Evolutionary conservation across 2,329 filamentous ascomycete genomes (phyloP).

Genomic region (Colletotrichum sp.): DNA sequence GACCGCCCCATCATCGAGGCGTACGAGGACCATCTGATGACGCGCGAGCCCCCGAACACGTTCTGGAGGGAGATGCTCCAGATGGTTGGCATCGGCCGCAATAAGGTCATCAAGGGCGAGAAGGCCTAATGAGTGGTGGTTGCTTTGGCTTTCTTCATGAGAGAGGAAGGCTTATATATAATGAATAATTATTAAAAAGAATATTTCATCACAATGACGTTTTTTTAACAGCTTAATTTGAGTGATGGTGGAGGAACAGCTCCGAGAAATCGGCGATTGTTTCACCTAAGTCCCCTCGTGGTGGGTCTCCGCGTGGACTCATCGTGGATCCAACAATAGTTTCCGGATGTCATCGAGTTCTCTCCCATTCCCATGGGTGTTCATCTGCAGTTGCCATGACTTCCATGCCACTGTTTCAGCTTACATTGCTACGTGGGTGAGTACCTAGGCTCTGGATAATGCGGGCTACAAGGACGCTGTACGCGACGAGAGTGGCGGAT

Average conservation of each 20-base stretch:
- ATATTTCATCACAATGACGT: not conserved
- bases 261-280: not conserved
- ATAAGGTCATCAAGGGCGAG: slow-evolving; percentile 23
- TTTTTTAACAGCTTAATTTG: not conserved
- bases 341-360: not conserved
- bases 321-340: not conserved
- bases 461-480: not conserved
- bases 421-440: not conserved
- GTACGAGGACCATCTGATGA: slow-evolving; percentile 48
- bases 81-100: slow-evolving; percentile 43
- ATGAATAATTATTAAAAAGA: not conserved
- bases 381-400: not conserved
- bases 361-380: not conserved
- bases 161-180: not conserved
- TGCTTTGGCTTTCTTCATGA: not conserved
- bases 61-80: slow-evolving; percentile 63
- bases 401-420: not conserved
- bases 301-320: not conserved
- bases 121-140: slow-evolving; percentile 8
- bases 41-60: slow-evolving; percentile 45
- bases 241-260: not conserved
- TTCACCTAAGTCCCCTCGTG: not conserved
- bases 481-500: not conserved
- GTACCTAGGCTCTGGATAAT: not conserved
- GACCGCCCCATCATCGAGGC: slow-evolving; percentile 62